phyloP scores from a whole-genome alignment of 768 basidiomycete species.

The Collybia sp. region DNA sequence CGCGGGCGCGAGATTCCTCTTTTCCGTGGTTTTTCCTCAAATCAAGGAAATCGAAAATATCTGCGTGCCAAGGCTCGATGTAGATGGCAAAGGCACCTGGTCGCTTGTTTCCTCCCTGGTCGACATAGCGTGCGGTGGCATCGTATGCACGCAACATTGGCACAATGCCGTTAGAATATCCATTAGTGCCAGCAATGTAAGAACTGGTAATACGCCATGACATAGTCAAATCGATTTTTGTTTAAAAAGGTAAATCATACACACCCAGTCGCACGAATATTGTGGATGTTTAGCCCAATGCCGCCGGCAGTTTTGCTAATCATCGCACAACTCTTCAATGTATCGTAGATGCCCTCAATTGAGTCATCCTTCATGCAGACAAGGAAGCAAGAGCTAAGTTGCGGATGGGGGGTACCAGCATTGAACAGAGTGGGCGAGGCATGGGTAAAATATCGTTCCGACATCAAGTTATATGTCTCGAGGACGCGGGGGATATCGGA shows the following conservation, averaged over 20 bases:
- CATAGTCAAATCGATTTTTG: neutral
- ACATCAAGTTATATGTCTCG: constrained; percentile 95
- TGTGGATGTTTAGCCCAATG: constrained; percentile 93
- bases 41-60: constrained; percentile 96
- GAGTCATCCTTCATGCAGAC: constrained; percentile 98
- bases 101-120: constrained; percentile 98
- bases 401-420: constrained; percentile 93
- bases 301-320: constrained; percentile 99
- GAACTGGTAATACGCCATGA: constrained; percentile 46
- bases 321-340: constrained; percentile 96
- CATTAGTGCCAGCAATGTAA: constrained; percentile 98
- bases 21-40: constrained; percentile 99
- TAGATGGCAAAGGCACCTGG: constrained; percentile 99
- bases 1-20: constrained; percentile 93
- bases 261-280: constrained; percentile 92
- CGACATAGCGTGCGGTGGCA: constrained; percentile 97
- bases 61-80: constrained; percentile 98
- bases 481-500: constrained; percentile 81
- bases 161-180: constrained; percentile 97
- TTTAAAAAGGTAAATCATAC: constrained; percentile 15
- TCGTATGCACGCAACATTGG: constrained; percentile 99
- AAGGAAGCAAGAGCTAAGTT: constrained; percentile 95
- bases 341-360: constrained; percentile 99
- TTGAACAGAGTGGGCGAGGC: constrained; percentile 98
- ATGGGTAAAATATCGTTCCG: constrained; percentile 97